These are phyloP conservation scores for Epichloe aotearoae DNA, from an alignment of 2,329 filamentous ascomycete species.

Conservation along the genomic window DNA sequence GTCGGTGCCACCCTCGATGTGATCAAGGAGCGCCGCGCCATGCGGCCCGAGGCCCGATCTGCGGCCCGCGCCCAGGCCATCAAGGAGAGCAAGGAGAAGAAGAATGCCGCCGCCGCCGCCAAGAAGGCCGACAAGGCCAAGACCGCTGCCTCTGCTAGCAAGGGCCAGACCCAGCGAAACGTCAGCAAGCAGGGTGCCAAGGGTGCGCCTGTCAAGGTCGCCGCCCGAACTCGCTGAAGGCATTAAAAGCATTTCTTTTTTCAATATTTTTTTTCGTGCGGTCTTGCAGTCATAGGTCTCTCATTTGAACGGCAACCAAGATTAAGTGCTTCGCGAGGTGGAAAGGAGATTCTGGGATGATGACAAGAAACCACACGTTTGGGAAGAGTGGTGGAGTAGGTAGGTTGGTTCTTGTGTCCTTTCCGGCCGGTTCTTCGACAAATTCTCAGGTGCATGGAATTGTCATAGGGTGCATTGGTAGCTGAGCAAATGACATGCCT, in stretches of 20 bases:
- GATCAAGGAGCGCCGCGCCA: conserved; percentile 95
- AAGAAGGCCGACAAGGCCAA: conserved; percentile 99
- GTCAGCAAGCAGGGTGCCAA: conserved; percentile 95
- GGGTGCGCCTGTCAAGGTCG: conserved; percentile 75
- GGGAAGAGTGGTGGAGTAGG: conserved; percentile 21
- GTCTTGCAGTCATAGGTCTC: neutral
- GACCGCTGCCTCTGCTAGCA: conserved; percentile 57
- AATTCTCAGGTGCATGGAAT: conserved; percentile 26
- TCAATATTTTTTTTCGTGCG: neutral
- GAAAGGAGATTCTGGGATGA: neutral
- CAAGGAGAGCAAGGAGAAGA: conserved; percentile 99
- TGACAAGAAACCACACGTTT: conserved; percentile 10
- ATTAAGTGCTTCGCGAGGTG: neutral
- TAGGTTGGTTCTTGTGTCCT: conserved; percentile 27
- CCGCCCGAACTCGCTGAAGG: conserved; percentile 64
- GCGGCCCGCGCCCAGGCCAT: conserved; percentile 84
- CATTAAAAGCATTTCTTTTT: neutral
- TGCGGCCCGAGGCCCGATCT: conserved; percentile 89
- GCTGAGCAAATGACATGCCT: conserved; percentile 22
- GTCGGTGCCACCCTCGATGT: conserved; percentile 98
- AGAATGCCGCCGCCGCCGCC: conserved; percentile 67
- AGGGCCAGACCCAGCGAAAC: conserved; percentile 69
- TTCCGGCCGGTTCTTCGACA: conserved; percentile 30
- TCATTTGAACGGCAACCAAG: neutral
- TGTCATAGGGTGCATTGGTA: conserved; percentile 30